These are phyloP conservation scores for Aristolochia fimbriata DNA, from an alignment of 164 flowering plant species.

Conservation along the genomic window DNA sequence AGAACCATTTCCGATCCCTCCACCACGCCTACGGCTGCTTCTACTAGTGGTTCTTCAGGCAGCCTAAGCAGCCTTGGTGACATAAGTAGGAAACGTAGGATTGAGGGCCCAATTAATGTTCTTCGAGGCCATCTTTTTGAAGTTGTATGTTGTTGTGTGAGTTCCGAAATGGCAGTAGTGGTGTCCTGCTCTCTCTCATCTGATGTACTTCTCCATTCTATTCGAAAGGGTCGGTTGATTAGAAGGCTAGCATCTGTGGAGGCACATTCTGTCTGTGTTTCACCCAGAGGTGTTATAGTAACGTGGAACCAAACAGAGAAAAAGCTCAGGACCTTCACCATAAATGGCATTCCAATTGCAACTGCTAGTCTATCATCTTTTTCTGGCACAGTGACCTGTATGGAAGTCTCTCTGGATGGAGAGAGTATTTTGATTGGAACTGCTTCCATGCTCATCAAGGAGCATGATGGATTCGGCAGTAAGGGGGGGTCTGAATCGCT, in stretches of 20 bases:
- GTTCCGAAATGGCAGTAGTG: conserved; percentile 75
- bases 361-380: conserved; percentile 37
- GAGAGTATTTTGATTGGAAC: conserved; percentile 59
- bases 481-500: conserved; percentile 6
- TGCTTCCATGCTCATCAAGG: conserved; percentile 20
- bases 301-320: conserved; percentile 61
- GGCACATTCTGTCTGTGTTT: conserved; percentile 73
- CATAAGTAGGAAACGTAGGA: conserved; percentile 43
- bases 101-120: conserved; percentile 91
- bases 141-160: conserved; percentile 67
- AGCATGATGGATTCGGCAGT: conserved; percentile 4
- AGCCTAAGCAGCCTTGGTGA: conserved; percentile 35
- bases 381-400: conserved; percentile 57
- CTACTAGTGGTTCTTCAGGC: conserved; percentile 27
- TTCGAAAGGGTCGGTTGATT: conserved; percentile 73
- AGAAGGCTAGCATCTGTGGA: conserved; percentile 55
- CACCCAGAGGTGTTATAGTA: conserved; percentile 64
- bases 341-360: conserved; percentile 67
- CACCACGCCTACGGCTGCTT: conserved; percentile 28
- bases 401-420: conserved; percentile 82
- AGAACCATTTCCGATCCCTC: conserved; percentile 43
- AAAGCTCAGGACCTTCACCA: conserved; percentile 51
- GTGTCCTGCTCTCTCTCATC: conserved; percentile 70
- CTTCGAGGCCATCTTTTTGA: conserved; percentile 80
- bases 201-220: conserved; percentile 76